phyloP scores from a whole-genome alignment of 1,284 basidiomycete species.

The Rhodotorula mucilaginosa region DNA sequence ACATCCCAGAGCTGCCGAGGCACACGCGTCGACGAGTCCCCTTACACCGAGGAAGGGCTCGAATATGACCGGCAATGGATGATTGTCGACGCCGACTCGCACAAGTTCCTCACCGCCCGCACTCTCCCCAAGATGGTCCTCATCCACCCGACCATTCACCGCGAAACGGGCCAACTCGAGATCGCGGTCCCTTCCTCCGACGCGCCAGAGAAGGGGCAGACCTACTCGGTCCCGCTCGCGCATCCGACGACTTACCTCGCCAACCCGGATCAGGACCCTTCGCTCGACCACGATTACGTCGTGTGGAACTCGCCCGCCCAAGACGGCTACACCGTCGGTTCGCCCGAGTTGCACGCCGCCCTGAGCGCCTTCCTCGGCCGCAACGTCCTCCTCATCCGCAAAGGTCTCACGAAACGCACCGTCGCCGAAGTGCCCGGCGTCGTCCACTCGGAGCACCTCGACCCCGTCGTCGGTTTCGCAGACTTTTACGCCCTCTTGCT shows the following conservation, averaged over 20 bases:
- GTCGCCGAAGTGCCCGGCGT: conserved; percentile 28
- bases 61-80: conserved; percentile 37
- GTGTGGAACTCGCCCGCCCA: conserved; percentile 25
- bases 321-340: conserved; percentile 25
- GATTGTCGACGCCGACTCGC: conserved; percentile 30
- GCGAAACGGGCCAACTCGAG: conserved; percentile 15
- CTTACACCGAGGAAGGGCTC: conserved; percentile 21
- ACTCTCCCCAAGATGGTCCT: conserved; percentile 34
- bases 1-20: conserved; percentile 18
- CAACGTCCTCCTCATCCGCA: conserved; percentile 25
- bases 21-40: neutral
- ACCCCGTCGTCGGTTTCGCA: conserved; percentile 21
- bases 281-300: conserved; percentile 21
- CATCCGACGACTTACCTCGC: conserved; percentile 23
- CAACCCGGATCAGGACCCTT: conserved; percentile 10
- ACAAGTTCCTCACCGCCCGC: conserved; percentile 32
- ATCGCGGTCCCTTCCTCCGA: conserved; percentile 15
- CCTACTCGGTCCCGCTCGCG: conserved; percentile 25
- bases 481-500: conserved; percentile 26
- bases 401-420: conserved; percentile 15
- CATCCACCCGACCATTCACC: conserved; percentile 23
- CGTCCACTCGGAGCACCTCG: conserved; percentile 14
- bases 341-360: conserved; percentile 14
- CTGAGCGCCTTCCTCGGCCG: conserved; percentile 24
- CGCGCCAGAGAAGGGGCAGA: neutral